Conservation (phyloP, 768 basidiomycete species). For the Termitomyces sp. region DNA sequence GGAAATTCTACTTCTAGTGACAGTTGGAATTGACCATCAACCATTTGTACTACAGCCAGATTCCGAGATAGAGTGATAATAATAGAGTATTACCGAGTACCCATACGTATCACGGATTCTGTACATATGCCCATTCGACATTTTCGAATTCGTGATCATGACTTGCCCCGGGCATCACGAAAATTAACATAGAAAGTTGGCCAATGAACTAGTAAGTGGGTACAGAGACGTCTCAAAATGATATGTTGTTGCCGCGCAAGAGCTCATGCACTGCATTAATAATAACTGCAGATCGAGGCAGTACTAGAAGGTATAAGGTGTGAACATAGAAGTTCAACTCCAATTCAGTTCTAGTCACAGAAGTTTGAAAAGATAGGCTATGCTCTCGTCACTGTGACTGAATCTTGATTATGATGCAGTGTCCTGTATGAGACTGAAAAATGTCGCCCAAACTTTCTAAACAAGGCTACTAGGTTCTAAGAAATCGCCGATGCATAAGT, state of each 20-base stretch:
- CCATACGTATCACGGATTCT: too few relatives aligned
- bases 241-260: not conserved
- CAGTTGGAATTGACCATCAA: too few relatives aligned
- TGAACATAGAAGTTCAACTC: not conserved
- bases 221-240: not conserved
- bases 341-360: not conserved
- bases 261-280: not conserved
- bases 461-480: not conserved
- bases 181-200: too few relatives aligned
- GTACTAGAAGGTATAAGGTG: not conserved
- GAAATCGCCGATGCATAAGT: not conserved
- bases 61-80: not conserved
- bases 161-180: not conserved
- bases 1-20: not conserved
- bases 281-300: not conserved
- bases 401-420: too few relatives aligned
- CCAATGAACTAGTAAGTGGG: too few relatives aligned
- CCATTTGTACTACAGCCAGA: not conserved
- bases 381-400: not conserved
- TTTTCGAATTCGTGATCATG: not conserved
- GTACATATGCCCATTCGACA: too few relatives aligned
- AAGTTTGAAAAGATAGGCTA: not conserved
- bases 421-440: not conserved
- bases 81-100: too few relatives aligned
- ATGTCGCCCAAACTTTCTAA: not conserved